Base-by-base conservation (phyloP, 2,329 filamentous ascomycete species). In the Didymella exigua region DNA sequence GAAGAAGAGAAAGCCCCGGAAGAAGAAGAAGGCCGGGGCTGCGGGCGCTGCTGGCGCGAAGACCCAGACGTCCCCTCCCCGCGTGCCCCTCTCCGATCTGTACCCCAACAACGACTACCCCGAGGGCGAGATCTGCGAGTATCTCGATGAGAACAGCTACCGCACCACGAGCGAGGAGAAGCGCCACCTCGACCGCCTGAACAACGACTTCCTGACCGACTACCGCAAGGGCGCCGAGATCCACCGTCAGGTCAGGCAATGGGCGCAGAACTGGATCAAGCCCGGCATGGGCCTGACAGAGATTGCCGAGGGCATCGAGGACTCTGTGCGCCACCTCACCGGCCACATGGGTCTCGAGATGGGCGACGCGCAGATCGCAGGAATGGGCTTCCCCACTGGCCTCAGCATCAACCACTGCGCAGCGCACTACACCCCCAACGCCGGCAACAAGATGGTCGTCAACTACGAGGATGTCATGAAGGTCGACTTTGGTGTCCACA, bases 381-480 rank as follows among this genome's bases (percentile, higher is more conserved):
- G 91, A 50, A 90, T 96, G 84, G 91, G 90, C 4, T 96, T 96
- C 77, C 91, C 91, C 5, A 91, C 88, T 19, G 91, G 91, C 47
- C 79, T 96, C 49, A 92, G 89, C 72, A 81, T 95, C 63, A 93
- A 96, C 77, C 86, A 95, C 72, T 90, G 89, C 68, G 90, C 90
- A 1, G 91, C 91, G 4, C 91, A 96, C 77, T 96, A 89, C 75
- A 93, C 88, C 7, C 91, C 91, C 9, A 96, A 96, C 71, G 88
- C 89, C 1, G 91, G 91, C 50, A 95, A 95, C 77, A 96, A 93
- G 63, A 86, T 85, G 72, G 77, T 87, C 16, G 70, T 89, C 57
- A 79, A 85, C 56, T 77, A 88, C 59, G 80, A 85, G 44, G 86
- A 90, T 75, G 87, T 90, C 31, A 86, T 89, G 84, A 89, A 89